A percentile compares a stretch with the other conserved stretches of the same genome.
phyloP scores from a whole-genome alignment of 371 early-diverging fungal species.

The Mortierella sp. region DNA sequence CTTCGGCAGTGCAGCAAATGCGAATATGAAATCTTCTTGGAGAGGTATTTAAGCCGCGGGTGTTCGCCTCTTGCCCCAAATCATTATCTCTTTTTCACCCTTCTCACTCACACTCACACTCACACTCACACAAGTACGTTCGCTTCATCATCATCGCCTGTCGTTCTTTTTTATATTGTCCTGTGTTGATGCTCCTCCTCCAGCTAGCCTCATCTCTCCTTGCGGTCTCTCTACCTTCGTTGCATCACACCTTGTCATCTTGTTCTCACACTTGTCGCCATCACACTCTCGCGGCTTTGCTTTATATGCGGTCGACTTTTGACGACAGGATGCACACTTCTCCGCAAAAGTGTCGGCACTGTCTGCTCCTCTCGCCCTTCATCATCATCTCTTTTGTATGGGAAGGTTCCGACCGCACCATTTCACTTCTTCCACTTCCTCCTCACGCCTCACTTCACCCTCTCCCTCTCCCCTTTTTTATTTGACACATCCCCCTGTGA shows the following conservation, averaged over 20 bases:
- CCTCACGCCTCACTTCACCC: background rate
- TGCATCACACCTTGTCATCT: background rate
- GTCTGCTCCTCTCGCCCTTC: background rate
- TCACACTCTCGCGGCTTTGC: background rate
- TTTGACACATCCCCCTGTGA: background rate
- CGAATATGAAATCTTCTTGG: background rate
- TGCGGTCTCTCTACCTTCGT: background rate
- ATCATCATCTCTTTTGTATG: background rate
- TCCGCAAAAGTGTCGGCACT: background rate
- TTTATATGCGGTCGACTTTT: background rate
- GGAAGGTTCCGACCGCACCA: too few relatives aligned
- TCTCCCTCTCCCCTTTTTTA: background rate
- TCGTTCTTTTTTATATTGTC: background rate
- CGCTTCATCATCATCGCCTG: constrained; percentile 5
- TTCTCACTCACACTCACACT: constrained; percentile 13
- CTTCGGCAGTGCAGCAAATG: background rate
- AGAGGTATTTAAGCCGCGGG: background rate
- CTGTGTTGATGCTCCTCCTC: background rate
- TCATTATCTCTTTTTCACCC: constrained; percentile 4
- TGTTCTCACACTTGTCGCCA: background rate
- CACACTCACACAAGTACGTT: constrained; percentile 10
- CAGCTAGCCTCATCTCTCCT: background rate
- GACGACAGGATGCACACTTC: background rate
- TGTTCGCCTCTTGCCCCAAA: background rate
- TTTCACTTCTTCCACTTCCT: background rate